Percentiles rank a stretch among this genome's conserved stretches.
phyloP scores from a whole-genome alignment of 2,329 filamentous ascomycete species.

The Fusarium kyushuense region DNA sequence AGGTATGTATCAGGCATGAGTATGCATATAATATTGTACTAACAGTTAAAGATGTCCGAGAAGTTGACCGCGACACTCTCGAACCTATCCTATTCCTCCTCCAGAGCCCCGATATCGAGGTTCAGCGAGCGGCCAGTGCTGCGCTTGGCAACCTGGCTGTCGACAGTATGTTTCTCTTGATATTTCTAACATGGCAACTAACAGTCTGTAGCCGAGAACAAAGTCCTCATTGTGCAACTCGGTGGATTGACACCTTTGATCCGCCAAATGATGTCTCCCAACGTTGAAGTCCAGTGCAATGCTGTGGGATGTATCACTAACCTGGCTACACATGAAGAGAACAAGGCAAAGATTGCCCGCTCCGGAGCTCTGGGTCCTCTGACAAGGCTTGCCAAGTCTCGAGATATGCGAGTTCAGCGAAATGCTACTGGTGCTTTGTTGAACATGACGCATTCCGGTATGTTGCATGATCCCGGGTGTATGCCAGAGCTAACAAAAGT shows the following conservation, averaged over 20 bases:
- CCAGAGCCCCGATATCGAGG: conserved; percentile 95
- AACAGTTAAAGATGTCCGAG: conserved; percentile 81
- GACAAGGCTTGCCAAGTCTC: conserved; percentile 93
- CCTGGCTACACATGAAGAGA: conserved; percentile 96
- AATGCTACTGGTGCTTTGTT: conserved; percentile 96
- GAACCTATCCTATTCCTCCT: conserved; percentile 96
- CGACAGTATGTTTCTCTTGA: conserved; percentile 75
- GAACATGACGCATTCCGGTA: conserved; percentile 99
- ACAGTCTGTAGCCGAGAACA: conserved; percentile 85
- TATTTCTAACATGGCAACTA: conserved; percentile 51
- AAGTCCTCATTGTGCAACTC: conserved; percentile 93
- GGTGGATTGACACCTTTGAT: conserved; percentile 92
- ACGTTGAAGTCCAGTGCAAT: conserved; percentile 99
- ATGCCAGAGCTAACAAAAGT: conserved; percentile 41
- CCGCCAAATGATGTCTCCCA: conserved; percentile 96
- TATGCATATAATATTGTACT: conserved; percentile 3
- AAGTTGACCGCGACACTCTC: conserved; percentile 94
- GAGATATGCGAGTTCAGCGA: conserved; percentile 97
- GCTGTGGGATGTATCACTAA: conserved; percentile 99
- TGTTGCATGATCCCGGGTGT: conserved; percentile 42
- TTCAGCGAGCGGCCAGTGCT: conserved; percentile 95
- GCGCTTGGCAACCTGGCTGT: conserved; percentile 96
- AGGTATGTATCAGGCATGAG: conserved; percentile 69
- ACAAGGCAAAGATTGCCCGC: conserved; percentile 97
- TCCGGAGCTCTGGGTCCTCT: conserved; percentile 93